phyloP scores from a whole-genome alignment of 2,329 filamentous ascomycete genomes.

The Lecanicillium sp. region DNA sequence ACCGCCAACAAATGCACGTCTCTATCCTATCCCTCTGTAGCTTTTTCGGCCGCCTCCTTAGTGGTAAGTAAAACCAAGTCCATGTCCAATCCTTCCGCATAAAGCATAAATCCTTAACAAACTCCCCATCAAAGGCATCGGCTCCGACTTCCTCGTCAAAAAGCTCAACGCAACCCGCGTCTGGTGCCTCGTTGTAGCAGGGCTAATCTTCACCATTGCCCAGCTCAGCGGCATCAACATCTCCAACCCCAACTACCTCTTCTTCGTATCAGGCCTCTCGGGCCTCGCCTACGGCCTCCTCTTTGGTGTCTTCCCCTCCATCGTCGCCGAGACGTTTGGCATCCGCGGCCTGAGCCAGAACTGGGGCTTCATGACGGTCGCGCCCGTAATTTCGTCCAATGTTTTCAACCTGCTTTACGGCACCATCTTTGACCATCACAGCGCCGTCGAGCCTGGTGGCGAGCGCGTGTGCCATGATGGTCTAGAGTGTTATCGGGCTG shows the following conservation, averaged over 20 bases:
- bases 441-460: conserved; percentile 56
- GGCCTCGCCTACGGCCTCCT: conserved; percentile 85
- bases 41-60: conserved; percentile 72
- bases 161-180: conserved; percentile 70
- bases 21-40: conserved; percentile 87
- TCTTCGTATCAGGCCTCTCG: conserved; percentile 71
- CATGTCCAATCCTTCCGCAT: conserved; percentile 1
- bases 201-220: conserved; percentile 67
- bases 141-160: conserved; percentile 84
- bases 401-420: conserved; percentile 92
- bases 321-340: conserved; percentile 85
- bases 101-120: conserved; percentile 11
- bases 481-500: conserved; percentile 68
- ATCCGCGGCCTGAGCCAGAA: conserved; percentile 85
- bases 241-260: conserved; percentile 67
- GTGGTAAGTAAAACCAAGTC: conserved; percentile 43
- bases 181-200: conserved; percentile 81
- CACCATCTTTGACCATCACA: conserved; percentile 72
- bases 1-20: conserved; percentile 83
- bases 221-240: conserved; percentile 71
- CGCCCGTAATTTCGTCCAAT: conserved; percentile 80
- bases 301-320: conserved; percentile 78
- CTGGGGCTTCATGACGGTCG: conserved; percentile 91
- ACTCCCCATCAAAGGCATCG: conserved; percentile 51
- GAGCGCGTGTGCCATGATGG: conserved; percentile 71